phyloP scores from a whole-genome alignment of 2,329 filamentous ascomycete species.

The Ophiostoma sp. region DNA sequence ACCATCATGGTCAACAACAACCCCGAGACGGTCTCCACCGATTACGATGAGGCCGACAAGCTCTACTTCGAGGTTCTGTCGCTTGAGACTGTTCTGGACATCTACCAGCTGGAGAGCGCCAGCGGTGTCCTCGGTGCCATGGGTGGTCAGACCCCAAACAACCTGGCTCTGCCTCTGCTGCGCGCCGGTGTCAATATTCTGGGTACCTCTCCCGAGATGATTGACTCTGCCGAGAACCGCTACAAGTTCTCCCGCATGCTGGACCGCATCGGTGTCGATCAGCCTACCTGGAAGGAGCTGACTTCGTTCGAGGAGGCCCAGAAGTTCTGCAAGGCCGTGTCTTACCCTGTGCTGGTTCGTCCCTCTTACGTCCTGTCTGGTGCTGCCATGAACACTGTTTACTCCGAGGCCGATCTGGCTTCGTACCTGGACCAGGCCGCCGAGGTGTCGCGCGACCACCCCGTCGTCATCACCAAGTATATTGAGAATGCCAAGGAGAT shows the following conservation, averaged over 20 bases:
- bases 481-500: constrained; percentile 99
- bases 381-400: constrained; percentile 98
- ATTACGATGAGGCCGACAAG: constrained; percentile 4
- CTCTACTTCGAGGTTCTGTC: constrained; percentile 92
- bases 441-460: constrained; percentile 90
- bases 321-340: constrained; percentile 79
- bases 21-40: constrained; percentile 62
- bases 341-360: constrained; percentile 89
- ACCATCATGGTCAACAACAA: constrained; percentile 97
- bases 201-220: constrained; percentile 97
- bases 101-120: constrained; percentile 81
- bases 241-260: constrained; percentile 99
- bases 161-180: constrained; percentile 86
- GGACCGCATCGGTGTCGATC: constrained; percentile 88
- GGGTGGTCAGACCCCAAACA: constrained; percentile 97
- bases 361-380: constrained; percentile 96
- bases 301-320: constrained; percentile 90
- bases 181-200: constrained; percentile 87
- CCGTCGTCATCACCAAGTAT: constrained; percentile 98
- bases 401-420: constrained; percentile 87
- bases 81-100: constrained; percentile 82
- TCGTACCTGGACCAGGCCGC: constrained; percentile 84
- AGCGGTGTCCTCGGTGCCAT: constrained; percentile 87
- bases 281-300: constrained; percentile 96
- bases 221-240: constrained; percentile 92